Evolutionary conservation across 805 yeast genomes (phyloP), one percentile per base, ranked within the genome.

Genomic region (Metschnikowia orientalis): DNA sequence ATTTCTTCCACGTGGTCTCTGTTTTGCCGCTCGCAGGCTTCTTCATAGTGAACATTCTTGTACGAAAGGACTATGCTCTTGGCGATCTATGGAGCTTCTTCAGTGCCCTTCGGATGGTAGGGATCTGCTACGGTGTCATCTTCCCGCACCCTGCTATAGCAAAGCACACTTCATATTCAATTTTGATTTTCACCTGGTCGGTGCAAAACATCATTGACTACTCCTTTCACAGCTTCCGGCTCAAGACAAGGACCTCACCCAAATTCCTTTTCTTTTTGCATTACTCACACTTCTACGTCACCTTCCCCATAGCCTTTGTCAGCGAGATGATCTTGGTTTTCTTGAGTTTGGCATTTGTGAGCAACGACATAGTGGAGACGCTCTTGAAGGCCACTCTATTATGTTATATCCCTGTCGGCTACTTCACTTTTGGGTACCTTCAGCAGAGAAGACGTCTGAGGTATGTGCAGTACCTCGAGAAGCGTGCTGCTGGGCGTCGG

Each of bases 1-100:
- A 75, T 43, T 81, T 78, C 56, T 72, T 77, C 45, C 71, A 65
- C 28, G 57, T 57, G 8, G 64, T 66, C 18, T 42, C 70, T 2
- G 37, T 60, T 12, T 37, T 57, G 6, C 70, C 71, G 8, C 44
- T 63, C 11, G 28, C 54, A 2, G 57, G 52, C 4, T 44, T 53
- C 19, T 30, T 54, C 18, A 10, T 40, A 12, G 47, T 51, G 21
- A 41, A 32, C 11, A 26, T 29, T 8, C 12, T 36, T 5, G 34
- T 26, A 2, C 17, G 33, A 4, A 8, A 14, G 19, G 32, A 16
- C n/a, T 36, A 46, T 26, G 11, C 37, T 8, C 8, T 23, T 4
- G 18, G 29, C 2, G 57, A 54, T 23, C n/a, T 54, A 3, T 60
- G 65, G 64, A 38, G 53, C 8, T 35, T 62, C 10, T 36, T 48